Base-by-base conservation (phyloP, 1,139 yeast genomes). In the Debaryomyces psychrophilus region DNA sequence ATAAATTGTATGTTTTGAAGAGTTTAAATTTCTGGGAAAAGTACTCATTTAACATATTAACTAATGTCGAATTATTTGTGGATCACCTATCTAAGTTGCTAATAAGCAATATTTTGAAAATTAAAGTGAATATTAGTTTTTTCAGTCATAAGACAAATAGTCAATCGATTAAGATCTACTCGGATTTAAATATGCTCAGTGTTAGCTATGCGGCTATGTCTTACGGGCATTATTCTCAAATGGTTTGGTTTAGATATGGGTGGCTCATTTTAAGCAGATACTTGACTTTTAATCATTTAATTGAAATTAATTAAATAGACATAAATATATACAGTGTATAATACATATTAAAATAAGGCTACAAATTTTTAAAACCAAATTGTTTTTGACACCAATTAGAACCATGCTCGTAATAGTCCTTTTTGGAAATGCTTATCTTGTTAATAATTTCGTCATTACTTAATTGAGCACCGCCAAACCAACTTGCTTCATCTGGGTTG, bases 171-270 rank as follows among this genome's bases (percentile, higher is more conserved):
- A 68, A 67, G 49, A 66, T 83, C 37, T 80, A 76, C 55, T 67
- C 82, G 8, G 82, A 82, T 54, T 73, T 83, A 53, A 76, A 82
- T 48, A 79, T 82, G 67, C 76, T 85, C 57, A 71, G 85, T 43
- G 71, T 80, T 7, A 76, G 85, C 31, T 73, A 83, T 47, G 79
- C 86, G 0, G 88, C 97, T 4, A 90, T 93, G 97, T 71, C 84
- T 3, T 76, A 77, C 55, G 96, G 89, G 3, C 98, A 93, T 66
- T 75, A 74, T 53, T 84, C 96, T 3, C 99, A 93, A 64, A 87
- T 93, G 90, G 92, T 85, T 11, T 93, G 98, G 98, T 93, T 87
- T 65, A 76, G 99, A 54, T 89, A 87, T 71, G 86, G 90, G 1
- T 93, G 98, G 97, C 73, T 93, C 58, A 51, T 80, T 6, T 68